Base-by-base conservation (phyloP, 441 rosid species). In the Mallotus repandus region DNA sequence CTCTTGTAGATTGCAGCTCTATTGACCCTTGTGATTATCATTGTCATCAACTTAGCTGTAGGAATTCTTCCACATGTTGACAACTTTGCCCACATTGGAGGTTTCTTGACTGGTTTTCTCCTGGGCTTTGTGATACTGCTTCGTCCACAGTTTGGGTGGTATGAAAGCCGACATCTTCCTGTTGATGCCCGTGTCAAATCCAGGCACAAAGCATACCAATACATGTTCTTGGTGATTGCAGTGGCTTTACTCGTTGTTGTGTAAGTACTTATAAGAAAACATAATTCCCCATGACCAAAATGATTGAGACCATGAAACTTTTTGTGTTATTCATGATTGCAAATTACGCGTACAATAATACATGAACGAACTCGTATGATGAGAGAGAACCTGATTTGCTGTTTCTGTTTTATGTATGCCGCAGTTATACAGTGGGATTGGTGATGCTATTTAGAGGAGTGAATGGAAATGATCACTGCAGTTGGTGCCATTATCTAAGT, bases 21-120 rank as follows among this genome's bases (percentile, higher is more conserved):
- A 49, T 66, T 91, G 68, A 88, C 91, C 11, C 89, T 94, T 43
- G 22, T 89, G 68, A 54, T 92, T 86, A 87, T 92, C 74, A 78
- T 88, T 0, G 97, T 78, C 75, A 77, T 93, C 54, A 93, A 93
- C 85, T 81, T 93, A 68, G 97, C 87, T 1, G 81, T 96, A 2
- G 97, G 99, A 21, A 69, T 94, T 74, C 98, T 96, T 76, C 99
- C 98, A 69, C 87, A 81, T 66, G 95, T 96, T 18, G 98, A 94
- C 80, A 96, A 96, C 90, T 94, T 89, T 69, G 93, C 98, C 2
- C 98, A 96, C 74, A 89, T 96, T 9, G 99, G 99, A 70, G 98
- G 99, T 41, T 90, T 94, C 83, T 74, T 85, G 29, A 63, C 96
- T 0, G 98, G 99, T 13, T 92, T 94, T 68, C 81, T 92, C 25